Evolutionary conservation across 1,139 yeast species (phyloP).

Genomic region (Yamadazyma conglobata): DNA sequence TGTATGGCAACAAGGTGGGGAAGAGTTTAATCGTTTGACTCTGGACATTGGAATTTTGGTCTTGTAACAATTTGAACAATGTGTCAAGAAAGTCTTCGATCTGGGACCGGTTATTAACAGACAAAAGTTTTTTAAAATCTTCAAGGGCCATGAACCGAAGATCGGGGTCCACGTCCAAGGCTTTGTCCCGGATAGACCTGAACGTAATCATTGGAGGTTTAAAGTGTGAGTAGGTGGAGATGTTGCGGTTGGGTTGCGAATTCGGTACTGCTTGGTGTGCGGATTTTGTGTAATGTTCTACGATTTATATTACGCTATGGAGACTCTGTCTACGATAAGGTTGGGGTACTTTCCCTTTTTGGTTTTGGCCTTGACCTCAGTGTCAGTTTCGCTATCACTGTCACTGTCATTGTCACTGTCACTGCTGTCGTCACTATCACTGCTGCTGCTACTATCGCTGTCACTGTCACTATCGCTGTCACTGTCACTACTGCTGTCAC

Average conservation of each 20-base stretch:
- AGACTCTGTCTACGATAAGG: conserved; percentile 1
- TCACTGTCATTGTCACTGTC: conserved; percentile 2
- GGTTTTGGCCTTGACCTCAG: not conserved
- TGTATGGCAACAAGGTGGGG: conserved; percentile 33
- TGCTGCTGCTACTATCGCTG: not conserved
- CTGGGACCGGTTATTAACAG: conserved; percentile 20
- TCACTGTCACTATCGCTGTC: not conserved
- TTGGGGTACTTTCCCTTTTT: conserved; percentile 2
- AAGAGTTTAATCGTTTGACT: conserved; percentile 69
- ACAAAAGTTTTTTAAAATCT: conserved; percentile 57
- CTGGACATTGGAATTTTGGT: conserved; percentile 73
- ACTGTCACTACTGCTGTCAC: conserved; percentile 6
- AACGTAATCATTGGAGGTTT: conserved; percentile 19
- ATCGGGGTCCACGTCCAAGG: conserved; percentile 75
- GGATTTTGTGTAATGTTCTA: too few species aligned
- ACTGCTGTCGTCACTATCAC: conserved; percentile 2
- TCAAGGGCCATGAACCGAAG: conserved; percentile 83
- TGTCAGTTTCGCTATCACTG: conserved; percentile 1
- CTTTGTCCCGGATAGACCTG: conserved; percentile 40
- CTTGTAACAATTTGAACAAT: conserved; percentile 54
- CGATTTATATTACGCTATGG: too few species aligned
- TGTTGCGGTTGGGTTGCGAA: too few species aligned
- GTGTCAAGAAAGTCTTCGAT: conserved; percentile 45
- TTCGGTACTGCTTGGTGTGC: too few species aligned
- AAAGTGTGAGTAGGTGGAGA: too few species aligned